A percentile compares a stretch with the other conserved stretches of the same genome.
Evolutionary conservation across 2,329 filamentous ascomycete species (phyloP).

Genomic region (Aspergillus piperis): DNA sequence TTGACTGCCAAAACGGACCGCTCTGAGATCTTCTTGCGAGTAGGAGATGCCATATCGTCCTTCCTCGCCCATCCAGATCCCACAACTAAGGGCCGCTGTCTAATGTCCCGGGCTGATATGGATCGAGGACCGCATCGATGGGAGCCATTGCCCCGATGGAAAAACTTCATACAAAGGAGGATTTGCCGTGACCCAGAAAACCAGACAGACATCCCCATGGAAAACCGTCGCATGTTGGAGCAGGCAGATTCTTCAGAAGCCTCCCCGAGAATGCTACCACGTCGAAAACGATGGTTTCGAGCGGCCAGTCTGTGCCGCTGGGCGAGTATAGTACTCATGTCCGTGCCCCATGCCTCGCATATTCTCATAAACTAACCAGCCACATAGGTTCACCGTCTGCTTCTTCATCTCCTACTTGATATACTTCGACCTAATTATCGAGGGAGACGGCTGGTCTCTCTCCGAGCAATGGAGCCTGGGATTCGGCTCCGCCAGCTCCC

Average conservation of each 20-base stretch:
- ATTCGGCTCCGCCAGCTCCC: background rate
- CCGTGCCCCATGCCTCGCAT: background rate
- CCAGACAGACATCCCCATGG: background rate
- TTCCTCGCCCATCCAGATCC: constrained; percentile 20
- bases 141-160: background rate
- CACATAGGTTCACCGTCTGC: background rate
- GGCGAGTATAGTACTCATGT: constrained; percentile 4
- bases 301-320: constrained; percentile 6
- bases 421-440: background rate
- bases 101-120: constrained; percentile 3
- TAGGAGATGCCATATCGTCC: constrained; percentile 28
- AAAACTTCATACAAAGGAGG: background rate
- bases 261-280: background rate
- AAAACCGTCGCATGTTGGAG: background rate
- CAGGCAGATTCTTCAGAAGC: background rate
- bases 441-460: background rate
- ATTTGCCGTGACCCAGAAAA: background rate
- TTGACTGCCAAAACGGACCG: background rate
- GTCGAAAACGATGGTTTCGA: constrained; percentile 8
- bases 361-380: background rate
- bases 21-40: constrained; percentile 17
- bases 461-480: background rate
- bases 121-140: background rate
- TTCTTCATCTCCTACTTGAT: background rate
- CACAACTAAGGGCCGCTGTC: constrained; percentile 1